phyloP scores from a whole-genome alignment of 164 flowering plant genomes.

The Sedum album region DNA sequence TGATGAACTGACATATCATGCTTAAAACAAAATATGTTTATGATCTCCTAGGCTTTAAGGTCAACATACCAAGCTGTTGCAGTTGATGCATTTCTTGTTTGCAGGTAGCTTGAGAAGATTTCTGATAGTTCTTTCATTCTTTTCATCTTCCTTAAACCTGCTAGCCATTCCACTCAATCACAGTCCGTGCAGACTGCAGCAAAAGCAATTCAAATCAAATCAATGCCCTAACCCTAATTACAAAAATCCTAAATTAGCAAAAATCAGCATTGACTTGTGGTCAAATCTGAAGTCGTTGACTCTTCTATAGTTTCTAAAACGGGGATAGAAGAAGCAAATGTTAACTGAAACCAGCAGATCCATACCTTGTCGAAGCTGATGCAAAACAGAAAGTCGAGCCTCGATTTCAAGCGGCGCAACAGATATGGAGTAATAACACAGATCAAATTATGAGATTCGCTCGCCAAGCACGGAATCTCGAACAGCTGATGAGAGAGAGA shows the following conservation, averaged over 20 bases:
- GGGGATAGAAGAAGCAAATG: background rate
- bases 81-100: slow-evolving; percentile 80
- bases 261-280: background rate
- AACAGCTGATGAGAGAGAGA: too few relatives aligned
- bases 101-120: slow-evolving; percentile 68
- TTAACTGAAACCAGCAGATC: background rate
- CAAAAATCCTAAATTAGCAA: background rate
- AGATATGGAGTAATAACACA: background rate
- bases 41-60: background rate
- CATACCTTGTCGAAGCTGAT: background rate
- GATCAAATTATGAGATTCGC: background rate
- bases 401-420: background rate
- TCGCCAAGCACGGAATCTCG: background rate
- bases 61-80: slow-evolving; percentile 65
- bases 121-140: slow-evolving; percentile 71
- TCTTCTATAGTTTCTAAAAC: background rate
- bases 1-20: too few relatives aligned
- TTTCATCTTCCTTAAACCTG: slow-evolving; percentile 38
- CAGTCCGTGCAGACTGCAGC: background rate
- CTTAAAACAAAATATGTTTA: too few relatives aligned
- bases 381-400: background rate
- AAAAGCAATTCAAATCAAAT: background rate
- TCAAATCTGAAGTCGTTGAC: background rate
- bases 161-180: slow-evolving; percentile 46
- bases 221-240: background rate